Evolutionary conservation across 148 eudicot genomes (phyloP).

Genomic region (Amaranthus palmeri): DNA sequence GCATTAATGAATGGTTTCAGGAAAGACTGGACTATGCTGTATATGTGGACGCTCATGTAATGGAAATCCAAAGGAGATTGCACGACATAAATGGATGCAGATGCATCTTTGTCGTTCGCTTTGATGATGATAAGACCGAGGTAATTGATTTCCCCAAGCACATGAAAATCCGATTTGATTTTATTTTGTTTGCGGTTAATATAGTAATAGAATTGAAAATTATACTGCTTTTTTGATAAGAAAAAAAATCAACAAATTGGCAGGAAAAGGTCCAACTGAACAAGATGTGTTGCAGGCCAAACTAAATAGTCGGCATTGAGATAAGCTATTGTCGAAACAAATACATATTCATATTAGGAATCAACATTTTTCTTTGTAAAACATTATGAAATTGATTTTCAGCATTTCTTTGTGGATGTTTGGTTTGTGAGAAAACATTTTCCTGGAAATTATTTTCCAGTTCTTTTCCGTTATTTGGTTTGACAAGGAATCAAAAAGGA

Average conservation of each 20-base stretch:
- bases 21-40: slow-evolving; percentile 54
- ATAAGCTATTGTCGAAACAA: not conserved
- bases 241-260: slow-evolving; percentile 6
- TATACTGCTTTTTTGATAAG: slow-evolving; percentile 36
- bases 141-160: slow-evolving; percentile 30
- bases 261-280: slow-evolving; percentile 55
- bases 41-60: slow-evolving; percentile 63
- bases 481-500: too few species aligned
- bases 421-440: too few species aligned
- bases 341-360: not conserved
- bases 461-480: too few species aligned
- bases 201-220: not conserved
- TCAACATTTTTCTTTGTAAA: not conserved
- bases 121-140: slow-evolving; percentile 51
- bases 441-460: too few species aligned
- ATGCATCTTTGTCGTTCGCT: slow-evolving; percentile 74
- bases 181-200: not conserved
- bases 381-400: too few species aligned
- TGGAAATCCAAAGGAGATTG: slow-evolving; percentile 49
- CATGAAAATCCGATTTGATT: not conserved
- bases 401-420: too few species aligned
- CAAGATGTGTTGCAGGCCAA: slow-evolving; percentile 70
- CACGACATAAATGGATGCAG: slow-evolving; percentile 61
- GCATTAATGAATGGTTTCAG: slow-evolving; percentile 28
- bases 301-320: not conserved